Base-by-base conservation (phyloP, 1,284 basidiomycete species). In the Psilocybe mexicana region DNA sequence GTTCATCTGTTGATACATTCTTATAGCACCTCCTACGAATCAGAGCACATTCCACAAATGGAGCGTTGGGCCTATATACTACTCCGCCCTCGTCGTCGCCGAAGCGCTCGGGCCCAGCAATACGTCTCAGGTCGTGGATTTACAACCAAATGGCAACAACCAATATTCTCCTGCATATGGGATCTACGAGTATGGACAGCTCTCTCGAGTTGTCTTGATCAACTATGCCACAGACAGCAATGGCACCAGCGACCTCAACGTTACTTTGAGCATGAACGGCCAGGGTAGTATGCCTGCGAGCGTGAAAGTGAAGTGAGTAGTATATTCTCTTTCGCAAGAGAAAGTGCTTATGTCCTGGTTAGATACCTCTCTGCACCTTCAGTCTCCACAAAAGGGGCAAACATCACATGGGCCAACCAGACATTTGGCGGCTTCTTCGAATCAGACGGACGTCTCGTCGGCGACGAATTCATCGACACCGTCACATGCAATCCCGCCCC, bases 331-430 rank as follows among this genome's bases (percentile, higher is more conserved):
- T 25, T 26, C 43, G 45, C 40, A 33, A 33, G n/a, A n/a, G n/a
- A 33, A 33, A 33, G 30, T 18, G 18, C 18, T 18, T 18, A 18
- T 18, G 18, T 18, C 18, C 18, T 18, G 18, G 18, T 18, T 10
- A 72, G 14, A 72, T 85, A 67, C 64, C 79, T 67, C n/a, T 28
- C 68, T 2, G 81, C 85, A 6, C 66, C 72, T 0, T 81, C 77
- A 0, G 84, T 90, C 1, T 74, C 81, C 2, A 79, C 83, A 58
- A 88, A 87, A 67, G 77, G 75, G 63, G 35, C 12, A 4, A 86
- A 90, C 67, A 85, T 92, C 63, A 88, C 84, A 0, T 93, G 90
- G 90, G 85, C 83, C 36, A 80, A 81, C 2, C 85, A 93, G 81
- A 90, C 87, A 0, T 80, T 91, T 56, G 89, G 90, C 12, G 74